Percentiles rank a stretch among this genome's conserved stretches.
These are phyloP conservation scores for Termitomyces sp. DNA, from an alignment of 768 basidiomycete species.

Conservation along the genomic window DNA sequence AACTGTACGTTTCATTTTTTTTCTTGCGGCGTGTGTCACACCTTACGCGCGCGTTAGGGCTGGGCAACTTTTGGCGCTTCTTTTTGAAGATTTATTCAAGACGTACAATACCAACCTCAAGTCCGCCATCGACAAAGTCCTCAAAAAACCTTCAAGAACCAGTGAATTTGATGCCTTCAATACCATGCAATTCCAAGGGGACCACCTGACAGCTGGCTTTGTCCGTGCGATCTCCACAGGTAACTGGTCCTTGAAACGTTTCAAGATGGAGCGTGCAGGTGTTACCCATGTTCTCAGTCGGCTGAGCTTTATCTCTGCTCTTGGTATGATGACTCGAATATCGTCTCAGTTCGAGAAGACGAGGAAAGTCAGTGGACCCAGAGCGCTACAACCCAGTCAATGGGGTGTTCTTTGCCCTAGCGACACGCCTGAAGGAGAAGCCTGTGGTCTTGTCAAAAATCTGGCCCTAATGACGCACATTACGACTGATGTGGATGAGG, in stretches of 20 bases:
- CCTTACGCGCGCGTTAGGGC: conserved; percentile 54
- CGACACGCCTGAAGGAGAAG: conserved; percentile 99
- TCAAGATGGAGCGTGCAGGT: conserved; percentile 99
- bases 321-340: conserved; percentile 99
- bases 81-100: conserved; percentile 99
- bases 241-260: conserved; percentile 98
- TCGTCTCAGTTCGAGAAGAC: conserved; percentile 99
- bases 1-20: conserved; percentile 63
- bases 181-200: conserved; percentile 94
- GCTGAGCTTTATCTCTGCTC: conserved; percentile 92
- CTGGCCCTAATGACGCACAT: conserved; percentile 99
- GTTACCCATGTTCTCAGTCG: conserved; percentile 97
- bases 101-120: conserved; percentile 97
- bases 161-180: conserved; percentile 93
- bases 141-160: conserved; percentile 93
- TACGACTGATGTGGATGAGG: conserved; percentile 97
- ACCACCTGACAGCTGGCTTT: conserved; percentile 93
- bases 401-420: conserved; percentile 99
- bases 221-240: conserved; percentile 97
- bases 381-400: conserved; percentile 95
- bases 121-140: conserved; percentile 91
- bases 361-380: conserved; percentile 94
- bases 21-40: not conserved
- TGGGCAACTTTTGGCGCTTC: conserved; percentile 89
- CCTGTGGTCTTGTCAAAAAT: conserved; percentile 98